phyloP scores from a whole-genome alignment of 179 eudicot genomes.

The Beta macrorhiza region DNA sequence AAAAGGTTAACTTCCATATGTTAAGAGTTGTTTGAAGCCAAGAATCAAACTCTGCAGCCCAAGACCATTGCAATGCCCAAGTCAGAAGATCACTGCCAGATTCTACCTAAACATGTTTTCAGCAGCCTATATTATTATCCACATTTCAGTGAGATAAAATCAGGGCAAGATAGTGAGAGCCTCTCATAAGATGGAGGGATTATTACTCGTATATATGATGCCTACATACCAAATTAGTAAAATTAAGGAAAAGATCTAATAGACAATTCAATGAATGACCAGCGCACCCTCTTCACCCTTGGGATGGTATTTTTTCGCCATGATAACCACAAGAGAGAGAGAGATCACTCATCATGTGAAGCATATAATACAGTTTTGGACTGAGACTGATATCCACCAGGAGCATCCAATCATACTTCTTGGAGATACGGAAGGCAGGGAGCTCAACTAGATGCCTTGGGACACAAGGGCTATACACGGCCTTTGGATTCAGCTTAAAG shows the following conservation, averaged over 20 bases:
- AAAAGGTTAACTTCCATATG: conserved; percentile 43
- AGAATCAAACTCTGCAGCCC: conserved; percentile 61
- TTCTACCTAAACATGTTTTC: not conserved
- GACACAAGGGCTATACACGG: not conserved
- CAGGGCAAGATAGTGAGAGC: not conserved
- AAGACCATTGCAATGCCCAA: conserved; percentile 7
- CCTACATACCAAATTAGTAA: no score
- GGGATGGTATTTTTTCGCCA: not conserved
- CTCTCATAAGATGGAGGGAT: no score
- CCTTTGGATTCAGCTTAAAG: no score
- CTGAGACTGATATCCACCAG: not conserved
- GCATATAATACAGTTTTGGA: not conserved
- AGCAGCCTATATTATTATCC: not conserved
- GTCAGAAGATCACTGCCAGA: not conserved
- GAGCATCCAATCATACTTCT: not conserved
- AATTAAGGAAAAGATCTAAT: not conserved
- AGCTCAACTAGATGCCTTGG: not conserved
- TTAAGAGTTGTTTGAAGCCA: conserved; percentile 67
- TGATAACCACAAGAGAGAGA: not conserved
- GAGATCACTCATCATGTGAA: not conserved
- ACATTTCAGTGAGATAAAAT: not conserved
- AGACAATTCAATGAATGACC: not conserved
- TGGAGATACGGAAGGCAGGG: not conserved
- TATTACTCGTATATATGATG: no score
- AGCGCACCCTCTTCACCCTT: not conserved